Percentiles rank a stretch among this genome's conserved stretches.
These are phyloP conservation scores for Suhomyces coccinellae DNA, from an alignment of 1,139 yeast species.

Conservation along the genomic window DNA sequence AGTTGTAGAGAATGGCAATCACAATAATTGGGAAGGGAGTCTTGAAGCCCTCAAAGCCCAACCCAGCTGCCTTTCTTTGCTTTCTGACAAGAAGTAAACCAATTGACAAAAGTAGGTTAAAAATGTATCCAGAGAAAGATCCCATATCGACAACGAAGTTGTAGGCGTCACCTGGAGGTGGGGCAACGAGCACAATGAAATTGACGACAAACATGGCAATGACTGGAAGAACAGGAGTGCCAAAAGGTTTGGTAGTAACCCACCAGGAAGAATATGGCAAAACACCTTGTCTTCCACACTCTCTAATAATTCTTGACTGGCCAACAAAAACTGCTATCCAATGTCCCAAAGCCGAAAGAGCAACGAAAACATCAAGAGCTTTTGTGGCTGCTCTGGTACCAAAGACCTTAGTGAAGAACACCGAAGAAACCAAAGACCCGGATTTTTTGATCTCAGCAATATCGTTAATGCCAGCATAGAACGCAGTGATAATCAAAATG, in stretches of 20 bases:
- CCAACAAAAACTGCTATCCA: conserved; percentile 40
- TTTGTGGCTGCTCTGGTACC: conserved; percentile 31
- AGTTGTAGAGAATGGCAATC: conserved; percentile 30
- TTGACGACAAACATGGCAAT: conserved; percentile 39
- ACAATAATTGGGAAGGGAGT: conserved; percentile 33
- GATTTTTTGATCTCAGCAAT: conserved; percentile 32
- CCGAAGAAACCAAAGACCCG: conserved; percentile 21
- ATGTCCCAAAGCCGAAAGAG: conserved; percentile 46
- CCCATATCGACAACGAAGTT: conserved; percentile 40
- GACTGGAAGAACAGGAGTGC: conserved; percentile 44
- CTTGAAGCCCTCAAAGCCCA: conserved; percentile 33
- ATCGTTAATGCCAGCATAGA: conserved; percentile 36
- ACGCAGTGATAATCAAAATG: conserved; percentile 37
- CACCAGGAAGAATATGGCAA: conserved; percentile 41
- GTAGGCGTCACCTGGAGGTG: conserved; percentile 49
- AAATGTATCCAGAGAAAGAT: conserved; percentile 21
- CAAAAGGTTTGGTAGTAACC: conserved; percentile 44
- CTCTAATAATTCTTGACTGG: conserved; percentile 44
- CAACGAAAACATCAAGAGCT: conserved; percentile 39
- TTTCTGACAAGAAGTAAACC: conserved; percentile 39
- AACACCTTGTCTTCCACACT: conserved; percentile 51
- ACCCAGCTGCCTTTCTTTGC: conserved; percentile 34
- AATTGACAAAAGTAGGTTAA: conserved; percentile 34
- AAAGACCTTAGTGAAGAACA: conserved; percentile 31
- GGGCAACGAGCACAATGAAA: conserved; percentile 41